A percentile compares a stretch with the other conserved stretches of the same genome.
Evolutionary conservation across 208 protist genomes (phyloP).

Genomic region (Trypanosoma brucei): DNA sequence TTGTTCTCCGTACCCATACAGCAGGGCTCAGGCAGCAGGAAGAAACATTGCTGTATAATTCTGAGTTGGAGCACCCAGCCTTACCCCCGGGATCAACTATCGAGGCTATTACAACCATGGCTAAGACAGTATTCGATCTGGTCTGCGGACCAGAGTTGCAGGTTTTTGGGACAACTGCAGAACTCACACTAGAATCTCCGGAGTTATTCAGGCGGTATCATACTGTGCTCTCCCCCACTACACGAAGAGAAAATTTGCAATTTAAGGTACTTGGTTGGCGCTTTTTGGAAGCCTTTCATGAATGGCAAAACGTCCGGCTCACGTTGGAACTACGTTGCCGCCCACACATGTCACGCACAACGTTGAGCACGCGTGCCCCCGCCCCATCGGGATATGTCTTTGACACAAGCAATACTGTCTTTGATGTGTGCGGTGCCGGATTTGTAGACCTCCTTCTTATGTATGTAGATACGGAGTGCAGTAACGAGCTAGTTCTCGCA

Average conservation of each 20-base stretch:
- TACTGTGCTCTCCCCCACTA: slow-evolving; percentile 52
- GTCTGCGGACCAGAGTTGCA: slow-evolving; percentile 62
- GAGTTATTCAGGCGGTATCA: slow-evolving; percentile 45
- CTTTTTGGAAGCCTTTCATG: slow-evolving; percentile 53
- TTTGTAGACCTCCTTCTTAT: slow-evolving; percentile 64
- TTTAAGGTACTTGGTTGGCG: slow-evolving; percentile 80
- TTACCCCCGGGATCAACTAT: slow-evolving; percentile 29
- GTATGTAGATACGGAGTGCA: slow-evolving; percentile 61
- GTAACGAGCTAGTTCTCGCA: slow-evolving; percentile 37
- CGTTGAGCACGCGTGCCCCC: background rate
- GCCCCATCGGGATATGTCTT: background rate
- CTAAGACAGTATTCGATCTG: slow-evolving; percentile 60
- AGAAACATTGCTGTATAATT: background rate
- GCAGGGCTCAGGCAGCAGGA: slow-evolving; percentile 11
- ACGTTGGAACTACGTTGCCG: slow-evolving; percentile 9
- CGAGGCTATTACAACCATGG: slow-evolving; percentile 58
- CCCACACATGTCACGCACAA: background rate
- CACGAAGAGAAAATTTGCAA: slow-evolving; percentile 43
- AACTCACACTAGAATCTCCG: slow-evolving; percentile 2
- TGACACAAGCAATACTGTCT: slow-evolving; percentile 1
- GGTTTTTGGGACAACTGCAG: slow-evolving; percentile 10
- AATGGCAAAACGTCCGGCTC: slow-evolving; percentile 57
- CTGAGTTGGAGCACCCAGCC: background rate
- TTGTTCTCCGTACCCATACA: slow-evolving; percentile 39
- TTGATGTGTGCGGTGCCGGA: slow-evolving; percentile 53